Evolutionary conservation across 768 basidiomycete species (phyloP), one percentile per base, ranked within the genome.

Genomic region (Boletales sp.): DNA sequence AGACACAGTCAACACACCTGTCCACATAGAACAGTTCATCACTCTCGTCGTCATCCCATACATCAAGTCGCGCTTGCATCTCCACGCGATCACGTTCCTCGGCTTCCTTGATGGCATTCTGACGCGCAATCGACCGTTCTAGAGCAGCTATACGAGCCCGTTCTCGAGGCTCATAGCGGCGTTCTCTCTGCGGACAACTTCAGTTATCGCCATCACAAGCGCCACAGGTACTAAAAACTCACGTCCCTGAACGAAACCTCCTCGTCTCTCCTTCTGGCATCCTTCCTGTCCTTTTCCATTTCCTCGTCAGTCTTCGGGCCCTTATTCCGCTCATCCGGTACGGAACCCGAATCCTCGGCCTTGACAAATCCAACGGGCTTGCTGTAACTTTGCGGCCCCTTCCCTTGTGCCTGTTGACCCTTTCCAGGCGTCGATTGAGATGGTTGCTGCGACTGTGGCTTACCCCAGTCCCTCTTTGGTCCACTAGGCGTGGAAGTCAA

Each of bases 1-100:
- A 36, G 18, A 41, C 30, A n/a, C 8, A 14, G 13, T 17, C 31
- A 15, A 59, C 84, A 43, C 55, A 91, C 90, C 94, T 81, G 64
- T 98, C 97, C 40, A 87, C 78, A 61, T 94, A 95, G 72, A 94
- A 99, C 29, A 83, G 63, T 59, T 99, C 97, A 56, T 94, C 87
- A 48, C 93, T 94, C 59, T 90, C 86, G 50, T 95, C 94, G 52
- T 91, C 89, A 60, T 95, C 91, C 84, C 92, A 93, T 7, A 94
- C 77, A 57, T 94, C 91, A 47, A 94, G 79, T 2, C 84, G 79
- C 8, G 83, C 79, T 27, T 85, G 81, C 78, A 90, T 87, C 62
- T 95, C 90, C 13, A 83, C 65, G 8, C 82, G 78, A 56, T 93
- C 90, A 8, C 85, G 82, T 24, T 89, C 87, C 65, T 94, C 87